These are phyloP conservation scores for Dryas octopetala DNA, from an alignment of 306 rosid genomes.

Conservation along the genomic window DNA sequence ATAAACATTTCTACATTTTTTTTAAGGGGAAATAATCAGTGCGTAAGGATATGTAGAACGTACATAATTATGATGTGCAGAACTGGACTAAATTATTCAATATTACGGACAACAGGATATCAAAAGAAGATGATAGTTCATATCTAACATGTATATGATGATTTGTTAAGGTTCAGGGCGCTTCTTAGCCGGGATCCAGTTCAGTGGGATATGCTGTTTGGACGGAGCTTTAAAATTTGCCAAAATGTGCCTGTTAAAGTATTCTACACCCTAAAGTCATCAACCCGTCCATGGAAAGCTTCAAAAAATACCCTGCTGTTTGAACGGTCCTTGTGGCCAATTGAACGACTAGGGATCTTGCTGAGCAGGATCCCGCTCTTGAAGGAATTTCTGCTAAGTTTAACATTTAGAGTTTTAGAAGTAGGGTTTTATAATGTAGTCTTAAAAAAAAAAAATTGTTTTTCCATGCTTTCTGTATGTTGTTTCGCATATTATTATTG, in stretches of 20 bases:
- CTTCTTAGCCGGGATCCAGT: too few relatives aligned
- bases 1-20: neutral
- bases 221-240: too few relatives aligned
- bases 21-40: neutral
- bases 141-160: neutral
- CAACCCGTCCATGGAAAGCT: too few relatives aligned
- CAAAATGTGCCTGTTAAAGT: too few relatives aligned
- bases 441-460: neutral
- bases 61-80: neutral
- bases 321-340: too few relatives aligned
- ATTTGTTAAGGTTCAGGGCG: neutral
- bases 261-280: too few relatives aligned
- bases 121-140: neutral
- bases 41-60: neutral
- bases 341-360: too few relatives aligned
- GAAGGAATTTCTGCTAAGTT: too few relatives aligned
- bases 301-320: too few relatives aligned
- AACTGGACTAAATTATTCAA: neutral
- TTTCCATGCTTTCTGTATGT: constrained; percentile 1
- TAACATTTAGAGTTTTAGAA: neutral
- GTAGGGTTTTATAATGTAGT: neutral
- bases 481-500: neutral
- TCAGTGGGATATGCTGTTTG: too few relatives aligned
- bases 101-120: neutral
- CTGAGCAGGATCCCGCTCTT: too few relatives aligned